Evolutionary conservation across 306 rosid species (phyloP).

Genomic region (Vigna trinervia): DNA sequence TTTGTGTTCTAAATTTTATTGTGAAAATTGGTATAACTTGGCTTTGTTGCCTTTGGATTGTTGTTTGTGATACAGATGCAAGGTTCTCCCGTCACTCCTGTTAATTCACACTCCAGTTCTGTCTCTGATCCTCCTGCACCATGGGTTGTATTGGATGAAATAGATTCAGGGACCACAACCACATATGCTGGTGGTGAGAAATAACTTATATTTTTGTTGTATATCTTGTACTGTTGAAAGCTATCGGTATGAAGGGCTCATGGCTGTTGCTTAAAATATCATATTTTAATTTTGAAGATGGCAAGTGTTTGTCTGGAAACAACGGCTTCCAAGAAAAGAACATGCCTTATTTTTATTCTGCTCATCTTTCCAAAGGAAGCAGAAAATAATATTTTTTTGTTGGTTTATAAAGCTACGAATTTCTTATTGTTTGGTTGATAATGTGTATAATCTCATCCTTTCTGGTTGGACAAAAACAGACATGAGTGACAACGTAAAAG

Average conservation of each 20-base stretch:
- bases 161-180: conserved; percentile 67
- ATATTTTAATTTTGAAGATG: conserved; percentile 34
- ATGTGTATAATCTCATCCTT: conserved; percentile 40
- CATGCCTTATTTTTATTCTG: conserved; percentile 4
- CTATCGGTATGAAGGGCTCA: conserved; percentile 27
- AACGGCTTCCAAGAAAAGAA: conserved; percentile 23
- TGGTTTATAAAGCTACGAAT: conserved; percentile 11
- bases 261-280: conserved; percentile 32
- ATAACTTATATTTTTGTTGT: conserved; percentile 47
- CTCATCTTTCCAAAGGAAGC: conserved; percentile 36
- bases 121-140: conserved; percentile 70
- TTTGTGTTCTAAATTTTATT: conserved; percentile 33
- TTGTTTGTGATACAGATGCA: conserved; percentile 60
- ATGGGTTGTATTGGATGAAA: conserved; percentile 73
- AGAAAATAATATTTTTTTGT: conserved; percentile 13
- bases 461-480: conserved; percentile 57
- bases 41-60: conserved; percentile 38
- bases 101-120: conserved; percentile 77
- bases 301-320: conserved; percentile 26
- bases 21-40: conserved; percentile 24
- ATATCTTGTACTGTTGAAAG: conserved; percentile 29
- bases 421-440: conserved; percentile 28
- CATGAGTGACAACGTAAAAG: conserved; percentile 49
- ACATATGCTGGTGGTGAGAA: conserved; percentile 59
- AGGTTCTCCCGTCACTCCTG: conserved; percentile 78